These are phyloP conservation scores for Suillus luteus DNA, from an alignment of 768 basidiomycete genomes.

Conservation along the genomic window DNA sequence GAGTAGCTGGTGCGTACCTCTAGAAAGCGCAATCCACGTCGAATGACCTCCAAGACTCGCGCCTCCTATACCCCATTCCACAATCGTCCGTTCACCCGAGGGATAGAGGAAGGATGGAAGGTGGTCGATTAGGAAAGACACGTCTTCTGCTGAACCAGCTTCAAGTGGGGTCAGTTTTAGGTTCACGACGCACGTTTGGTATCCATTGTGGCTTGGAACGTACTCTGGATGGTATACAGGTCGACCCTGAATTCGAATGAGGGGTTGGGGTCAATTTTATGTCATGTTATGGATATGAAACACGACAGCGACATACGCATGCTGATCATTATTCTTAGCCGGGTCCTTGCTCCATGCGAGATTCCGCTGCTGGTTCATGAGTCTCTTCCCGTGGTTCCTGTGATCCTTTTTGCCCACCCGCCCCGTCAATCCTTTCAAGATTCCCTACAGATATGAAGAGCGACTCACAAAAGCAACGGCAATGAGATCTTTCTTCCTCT, in stretches of 20 bases:
- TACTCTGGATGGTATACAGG: slow-evolving; percentile 37
- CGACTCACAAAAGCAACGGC: slow-evolving; percentile 29
- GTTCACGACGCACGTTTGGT: neutral
- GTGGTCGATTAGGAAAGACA: slow-evolving; percentile 81
- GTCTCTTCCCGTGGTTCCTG: slow-evolving; percentile 33
- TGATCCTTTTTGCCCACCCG: slow-evolving; percentile 25
- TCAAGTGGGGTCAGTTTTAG: slow-evolving; percentile 7
- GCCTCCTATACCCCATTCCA: slow-evolving; percentile 72
- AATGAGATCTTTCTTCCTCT: slow-evolving; percentile 29
- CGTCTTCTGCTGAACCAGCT: slow-evolving; percentile 70
- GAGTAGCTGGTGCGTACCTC: slow-evolving; percentile 33
- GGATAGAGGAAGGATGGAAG: slow-evolving; percentile 77
- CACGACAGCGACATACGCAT: slow-evolving; percentile 27
- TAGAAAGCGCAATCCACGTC: slow-evolving; percentile 68
- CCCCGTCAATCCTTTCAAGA: neutral
- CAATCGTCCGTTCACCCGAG: slow-evolving; percentile 55
- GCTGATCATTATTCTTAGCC: slow-evolving; percentile 24
- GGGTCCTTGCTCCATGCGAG: slow-evolving; percentile 28
- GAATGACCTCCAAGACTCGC: slow-evolving; percentile 86
- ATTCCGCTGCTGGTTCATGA: slow-evolving; percentile 28
- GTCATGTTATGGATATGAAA: neutral
- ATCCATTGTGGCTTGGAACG: neutral
- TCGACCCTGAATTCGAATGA: slow-evolving; percentile 14
- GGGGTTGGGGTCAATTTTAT: too few relatives aligned
- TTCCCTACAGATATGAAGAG: too few relatives aligned